A percentile compares a stretch with the other conserved stretches of the same genome.
phyloP scores from a whole-genome alignment of 352 stramenopile species.

The Globisporangium mamillatum region DNA sequence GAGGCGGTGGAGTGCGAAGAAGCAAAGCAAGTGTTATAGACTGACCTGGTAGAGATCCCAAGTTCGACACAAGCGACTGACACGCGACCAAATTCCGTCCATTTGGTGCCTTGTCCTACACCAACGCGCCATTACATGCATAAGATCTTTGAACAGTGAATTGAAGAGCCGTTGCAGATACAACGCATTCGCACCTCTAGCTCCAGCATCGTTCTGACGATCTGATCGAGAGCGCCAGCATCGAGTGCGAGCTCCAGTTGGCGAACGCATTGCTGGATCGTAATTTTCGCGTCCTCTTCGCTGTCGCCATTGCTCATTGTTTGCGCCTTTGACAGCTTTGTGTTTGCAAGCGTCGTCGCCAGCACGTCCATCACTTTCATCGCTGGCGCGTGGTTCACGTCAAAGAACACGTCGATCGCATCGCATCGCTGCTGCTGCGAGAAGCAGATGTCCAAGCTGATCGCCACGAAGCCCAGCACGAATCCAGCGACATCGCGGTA shows the following conservation, averaged over 20 bases:
- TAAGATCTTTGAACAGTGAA: background rate
- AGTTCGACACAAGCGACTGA: constrained; percentile 41
- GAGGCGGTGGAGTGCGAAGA: background rate
- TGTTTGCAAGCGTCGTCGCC: constrained; percentile 31
- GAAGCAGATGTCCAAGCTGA: constrained; percentile 53
- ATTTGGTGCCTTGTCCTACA: constrained; percentile 8
- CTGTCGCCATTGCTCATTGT: background rate
- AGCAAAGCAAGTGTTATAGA: too few relatives aligned
- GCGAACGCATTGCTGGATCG: constrained; percentile 41
- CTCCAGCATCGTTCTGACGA: constrained; percentile 37
- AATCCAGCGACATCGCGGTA: constrained; percentile 60
- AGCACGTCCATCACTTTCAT: constrained; percentile 35
- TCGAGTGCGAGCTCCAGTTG: constrained; percentile 38
- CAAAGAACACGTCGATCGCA: constrained; percentile 66
- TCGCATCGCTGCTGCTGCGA: constrained; percentile 33
- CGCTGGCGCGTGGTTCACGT: constrained; percentile 29
- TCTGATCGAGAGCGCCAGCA: constrained; percentile 23
- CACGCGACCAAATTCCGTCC: constrained; percentile 8
- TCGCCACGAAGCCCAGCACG: constrained; percentile 48
- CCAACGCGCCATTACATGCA: background rate
- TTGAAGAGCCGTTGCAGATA: background rate
- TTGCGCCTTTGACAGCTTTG: background rate
- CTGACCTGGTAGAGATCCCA: constrained; percentile 51
- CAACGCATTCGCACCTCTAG: constrained; percentile 22
- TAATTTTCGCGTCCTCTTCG: constrained; percentile 32